Evolutionary conservation across 139 green algal genomes (phyloP), one percentile per base, ranked within the genome.

Genomic region (Chlorella vulgaris): DNA sequence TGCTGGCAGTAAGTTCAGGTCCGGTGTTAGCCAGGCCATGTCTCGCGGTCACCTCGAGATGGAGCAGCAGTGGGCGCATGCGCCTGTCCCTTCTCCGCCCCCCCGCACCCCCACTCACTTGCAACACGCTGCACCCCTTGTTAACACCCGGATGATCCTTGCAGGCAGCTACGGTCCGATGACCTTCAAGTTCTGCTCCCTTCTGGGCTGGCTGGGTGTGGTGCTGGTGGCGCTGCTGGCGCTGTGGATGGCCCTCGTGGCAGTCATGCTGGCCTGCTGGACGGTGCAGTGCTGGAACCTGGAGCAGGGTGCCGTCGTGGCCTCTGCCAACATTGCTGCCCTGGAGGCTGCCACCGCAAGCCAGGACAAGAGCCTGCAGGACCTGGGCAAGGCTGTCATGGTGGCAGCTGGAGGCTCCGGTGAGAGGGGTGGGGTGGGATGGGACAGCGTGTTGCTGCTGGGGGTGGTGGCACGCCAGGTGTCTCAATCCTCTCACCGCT

Each of bases 221-320:
- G 15, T 65, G 26, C 38, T 75, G 24, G 39, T 74, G 35, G 4
- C 73, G 15, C 65, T 76, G 66, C 51, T 76, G 43, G 43, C 65
- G 33, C 69, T 80, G 51, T 81, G 80, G 71, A n/a, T 38, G 33
- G 42, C 77, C 43, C 31, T 78, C 8, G 58, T 50, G 18, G 60
- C 33, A 10, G 42, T 73, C 31, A 33, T 82, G 40, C 62, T 82
- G 22, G 43, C 63, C 42, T 39, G n/a, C 31, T 82, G 76, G 76
- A 33, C 43, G 24, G 33, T 47, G 26, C 73, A 79, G 73, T 53
- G 21, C 24, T 67, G 73, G 53, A 67, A 51, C 51, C 53, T 79
- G 51, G 73, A 79, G 69, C 69, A 76, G 69, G 69, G 67, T 39
- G 39, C 67, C 67, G 28, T 39, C 24, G 24, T n/a, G 1, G 24